Conservation (phyloP, 768 basidiomycete genomes). For the Suillus cothurnatus region DNA sequence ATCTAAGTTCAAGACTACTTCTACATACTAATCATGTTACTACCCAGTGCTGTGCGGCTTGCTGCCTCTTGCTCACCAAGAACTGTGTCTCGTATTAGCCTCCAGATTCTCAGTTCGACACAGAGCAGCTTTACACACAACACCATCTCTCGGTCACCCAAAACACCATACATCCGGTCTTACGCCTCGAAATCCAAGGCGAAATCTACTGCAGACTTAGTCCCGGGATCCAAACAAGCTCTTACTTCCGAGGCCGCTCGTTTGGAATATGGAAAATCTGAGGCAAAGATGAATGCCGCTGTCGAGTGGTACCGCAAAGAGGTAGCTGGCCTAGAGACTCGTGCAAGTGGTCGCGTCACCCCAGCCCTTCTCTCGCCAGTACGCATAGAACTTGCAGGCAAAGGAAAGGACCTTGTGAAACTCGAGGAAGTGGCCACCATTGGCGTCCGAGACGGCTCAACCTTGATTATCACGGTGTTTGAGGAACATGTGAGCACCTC, state of each 20-base stretch:
- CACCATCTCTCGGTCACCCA: neutral
- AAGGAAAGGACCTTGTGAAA: slow-evolving; percentile 36
- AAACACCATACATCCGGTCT: slow-evolving; percentile 14
- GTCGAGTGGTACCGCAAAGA: slow-evolving; percentile 82
- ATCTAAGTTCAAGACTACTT: no score
- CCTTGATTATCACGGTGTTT: slow-evolving; percentile 73
- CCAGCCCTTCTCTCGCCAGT: slow-evolving; percentile 72
- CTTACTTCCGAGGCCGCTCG: slow-evolving; percentile 55
- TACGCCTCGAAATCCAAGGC: slow-evolving; percentile 33
- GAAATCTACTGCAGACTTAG: slow-evolving; percentile 58
- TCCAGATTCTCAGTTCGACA: neutral
- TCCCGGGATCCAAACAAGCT: slow-evolving; percentile 69
- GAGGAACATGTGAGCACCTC: slow-evolving; percentile 66
- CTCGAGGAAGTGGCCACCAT: slow-evolving; percentile 80
- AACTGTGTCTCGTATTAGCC: neutral
- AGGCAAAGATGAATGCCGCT: slow-evolving; percentile 60
- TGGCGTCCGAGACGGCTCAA: slow-evolving; percentile 77
- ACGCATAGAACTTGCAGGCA: slow-evolving; percentile 52
- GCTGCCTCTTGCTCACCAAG: neutral
- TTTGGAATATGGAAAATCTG: slow-evolving; percentile 63
- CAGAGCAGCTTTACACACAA: neutral
- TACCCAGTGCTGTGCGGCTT: slow-evolving; percentile 2
- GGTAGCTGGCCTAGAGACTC: slow-evolving; percentile 68
- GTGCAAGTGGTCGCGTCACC: slow-evolving; percentile 76
- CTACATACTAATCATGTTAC: slow-evolving; percentile 8